Evolutionary conservation across 805 yeast species (phyloP), one percentile per base, ranked within the genome.

Genomic region (Pichia manshurica): DNA sequence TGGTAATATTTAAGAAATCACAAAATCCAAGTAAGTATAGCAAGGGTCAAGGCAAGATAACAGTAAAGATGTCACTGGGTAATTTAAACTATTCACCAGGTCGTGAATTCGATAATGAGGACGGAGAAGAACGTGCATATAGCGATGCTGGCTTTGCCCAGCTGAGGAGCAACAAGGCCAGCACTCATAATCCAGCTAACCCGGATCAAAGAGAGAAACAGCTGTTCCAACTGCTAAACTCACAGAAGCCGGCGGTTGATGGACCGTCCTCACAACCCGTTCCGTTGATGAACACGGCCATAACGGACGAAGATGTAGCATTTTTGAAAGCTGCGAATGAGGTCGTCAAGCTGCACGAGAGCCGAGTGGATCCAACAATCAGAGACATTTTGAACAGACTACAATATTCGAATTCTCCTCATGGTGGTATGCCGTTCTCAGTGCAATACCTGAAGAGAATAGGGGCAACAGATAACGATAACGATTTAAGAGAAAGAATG

Each of bases 311-410:
- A 56, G 86, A 81, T 57, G 67, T 74, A 37, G 68, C 72, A 45
- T 81, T 81, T 56, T 65, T 81, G 34, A 66, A 75, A 40, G 70
- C 81, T 17, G 87, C 87, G 3, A 75, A 77, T 49, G 84, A 81
- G 56, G 85, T 82, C 3, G 71, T 76, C 2, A 71, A 71, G 51
- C 64, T 67, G 48, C 65, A 64, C 42, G 62, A 62, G 37, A 63
- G 66, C 45, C 65, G 74, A 21, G 75, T 81, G 6, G 87, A 81
- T 58, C 86, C 87, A 4, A 79, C 86, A 0, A 78, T 81, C 22
- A 64, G 75, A 52, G 83, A 78, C 56, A 66, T 81, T n/a, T 63
- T 81, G 45, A 70, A 72, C 54, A 61, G 87, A 45, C 67, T 80
- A 38, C 84, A 81, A 56, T 81, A 81, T 54, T 78, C 78, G 6